Base-by-base conservation (phyloP, 768 basidiomycete species). In the Saitozyma podzolica region DNA sequence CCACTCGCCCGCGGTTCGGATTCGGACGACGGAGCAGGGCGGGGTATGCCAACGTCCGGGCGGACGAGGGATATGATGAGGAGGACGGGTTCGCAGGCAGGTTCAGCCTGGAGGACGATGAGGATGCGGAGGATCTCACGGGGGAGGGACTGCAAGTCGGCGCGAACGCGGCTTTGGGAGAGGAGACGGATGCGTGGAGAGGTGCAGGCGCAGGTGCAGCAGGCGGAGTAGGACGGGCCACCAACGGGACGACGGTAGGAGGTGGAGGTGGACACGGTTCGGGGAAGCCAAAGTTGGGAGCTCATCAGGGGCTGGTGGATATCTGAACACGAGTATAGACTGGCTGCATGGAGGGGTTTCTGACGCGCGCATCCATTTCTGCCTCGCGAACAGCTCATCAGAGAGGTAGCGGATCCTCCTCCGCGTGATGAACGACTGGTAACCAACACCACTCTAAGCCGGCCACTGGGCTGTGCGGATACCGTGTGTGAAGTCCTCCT, bases 71-170 rank as follows among this genome's bases (percentile, higher is more conserved):
- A 5, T 40, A 70, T 50, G 73, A 78, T 49, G 77, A 77, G 57
- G 65, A 68, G 48, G 74, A 77, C 56, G 69, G 74, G 6, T 73
- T 78, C 42, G 75, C 77, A 37, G 75, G 70, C 13, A 54, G 75
- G 29, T 77, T 77, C 57, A 78, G 77, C 56, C 48, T 77, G 17
- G 75, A 76, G 5, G 77, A 76, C 42, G 77, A 78, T 56, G 76
- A 78, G 59, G 70, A 73, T 50, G 19, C 53, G 51, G 66, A 61
- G 19, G 68, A 72, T 68, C 49, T 67, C 14, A 67, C 62, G 6
- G 59, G 59, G 13, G 53, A 53, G 8, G 40, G 43, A 16, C 66
- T 67, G 53, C 69, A 67, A 51, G 29, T 29, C 5, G 29, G 75
- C 73, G 29, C 59, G 66, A 50, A 29, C 29, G 29, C 29, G 29